Evolutionary conservation across 805 yeast genomes (phyloP), one percentile per base, ranked within the genome.

Genomic region (Kregervanrija delftensis): DNA sequence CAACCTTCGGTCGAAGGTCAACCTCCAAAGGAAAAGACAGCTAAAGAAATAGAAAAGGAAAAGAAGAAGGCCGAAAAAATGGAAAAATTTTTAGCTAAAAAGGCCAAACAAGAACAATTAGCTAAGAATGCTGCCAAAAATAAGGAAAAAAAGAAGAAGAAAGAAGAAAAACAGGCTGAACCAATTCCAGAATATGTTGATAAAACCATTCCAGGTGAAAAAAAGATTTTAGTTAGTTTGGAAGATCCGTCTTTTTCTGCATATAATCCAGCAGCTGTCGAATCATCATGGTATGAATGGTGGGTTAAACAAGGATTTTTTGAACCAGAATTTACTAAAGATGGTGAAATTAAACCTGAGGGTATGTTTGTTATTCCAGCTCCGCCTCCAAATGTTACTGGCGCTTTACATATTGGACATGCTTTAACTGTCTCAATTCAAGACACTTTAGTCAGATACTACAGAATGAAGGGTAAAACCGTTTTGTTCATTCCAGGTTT

Each of bases 321-420:
- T 59, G 83, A 84, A 67, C 99, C 99, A 14, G 86, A 86, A 62
- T 81, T 85, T 54, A 73, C 82, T 38, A 74, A 69, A 46, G 81
- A 82, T 59, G 97, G 97, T 39, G 67, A 81, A 39, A 59, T 78
- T 54, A 83, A 83, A 61, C 86, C 93, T 37, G 90, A 80, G 59
- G 98, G 98, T 55, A 61, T 74, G 14, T 93, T 91, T 68, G 76
- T 84, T 50, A 87, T 93, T 58, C 97, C 98, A 35, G 93, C 96
- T n/a, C 99, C 99, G 35, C 99, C 99, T 50, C 99, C 99, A 62
- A 93, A 93, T 65, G 96, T 93, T 52, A 93, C 99, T 40, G 99
- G 99, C 69, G 97, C 98, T 39, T 76, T 93, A 55, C 99, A 93
- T 67, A 93, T 93, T 66, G 99, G 99, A 56, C 99, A 93, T 67